Base-by-base conservation (phyloP, 2,329 filamentous ascomycete genomes). In the Cadophora malorum region DNA sequence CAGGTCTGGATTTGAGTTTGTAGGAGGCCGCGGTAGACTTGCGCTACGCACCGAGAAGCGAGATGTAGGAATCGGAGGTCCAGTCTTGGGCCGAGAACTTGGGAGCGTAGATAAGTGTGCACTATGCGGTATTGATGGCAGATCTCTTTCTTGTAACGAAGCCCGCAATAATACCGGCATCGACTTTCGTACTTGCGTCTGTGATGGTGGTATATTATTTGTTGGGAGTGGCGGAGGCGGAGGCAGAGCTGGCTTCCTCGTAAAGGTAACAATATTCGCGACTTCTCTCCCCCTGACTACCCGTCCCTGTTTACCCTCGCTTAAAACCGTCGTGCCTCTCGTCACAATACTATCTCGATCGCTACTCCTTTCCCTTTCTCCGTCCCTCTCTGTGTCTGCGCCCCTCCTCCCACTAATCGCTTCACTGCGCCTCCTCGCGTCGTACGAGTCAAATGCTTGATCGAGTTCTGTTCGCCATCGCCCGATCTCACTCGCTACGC, bases 251-350 rank as follows among this genome's bases (percentile, higher is more conserved):
- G 58, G 16, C 16, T 55, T 63, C 55, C 53, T 64, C 50, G 56
- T 60, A 50, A 56, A 64, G 3, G 67, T 64, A 35, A 68, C 66
- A 35, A 70, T 67, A 52, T 64, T 64, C 47, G 66, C 68, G 10
- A 63, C 68, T 16, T 67, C 53, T 49, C 50, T 64, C 7, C 65
- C 68, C 1, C 49, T 52, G 0, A 70, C 68, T 19, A 70, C 59
- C 14, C 33, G 35, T 9, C 59, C 66, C 28, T 62, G 45, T 35
- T 63, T 45, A 21, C 68, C 63, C 25, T 64, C 47, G n/a, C 55
- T 60, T 16, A 70, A 55, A 4, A 66, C 25, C 23, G 23, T 33
- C 52, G 56, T 56, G 25, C 50, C 55, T 35, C 65, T 59, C 52
- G 38, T 56, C 52, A n/a, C 35, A n/a, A 59, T 8, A 19, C 56